A percentile compares a stretch with the other conserved stretches of the same genome.
Evolutionary conservation across 176 grass and related monocot genomes (phyloP).

Genomic region (Cenchrus americanus): DNA sequence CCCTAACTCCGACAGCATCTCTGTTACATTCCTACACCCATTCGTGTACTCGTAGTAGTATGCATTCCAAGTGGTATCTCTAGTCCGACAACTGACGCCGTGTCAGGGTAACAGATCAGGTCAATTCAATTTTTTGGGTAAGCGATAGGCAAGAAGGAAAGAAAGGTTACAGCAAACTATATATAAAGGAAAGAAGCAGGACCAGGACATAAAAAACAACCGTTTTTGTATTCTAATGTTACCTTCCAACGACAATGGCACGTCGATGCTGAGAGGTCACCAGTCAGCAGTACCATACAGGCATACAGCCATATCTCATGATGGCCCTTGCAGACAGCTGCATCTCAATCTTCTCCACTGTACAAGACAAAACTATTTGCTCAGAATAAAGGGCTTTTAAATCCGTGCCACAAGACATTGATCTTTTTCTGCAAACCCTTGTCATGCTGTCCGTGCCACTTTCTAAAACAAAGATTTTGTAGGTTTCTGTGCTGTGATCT

Average conservation of each 20-base stretch:
- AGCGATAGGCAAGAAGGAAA: not conserved
- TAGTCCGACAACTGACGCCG: not conserved
- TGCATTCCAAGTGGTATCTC: not conserved
- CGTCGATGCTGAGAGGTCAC: slow-evolving; percentile 19
- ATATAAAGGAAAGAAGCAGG: not conserved
- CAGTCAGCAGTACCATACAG: not conserved
- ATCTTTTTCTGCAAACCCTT: slow-evolving; percentile 1
- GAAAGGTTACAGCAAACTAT: not conserved
- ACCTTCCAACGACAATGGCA: slow-evolving; percentile 3
- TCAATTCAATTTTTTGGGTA: not conserved
- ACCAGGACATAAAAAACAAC: not conserved
- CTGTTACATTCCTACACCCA: not conserved
- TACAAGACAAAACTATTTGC: not conserved
- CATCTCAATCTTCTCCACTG: slow-evolving; percentile 3
- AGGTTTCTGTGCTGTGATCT: slow-evolving; percentile 7
- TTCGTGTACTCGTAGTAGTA: too few relatives aligned
- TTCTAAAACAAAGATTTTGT: not conserved
- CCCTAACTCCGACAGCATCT: not conserved
- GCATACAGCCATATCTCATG: not conserved
- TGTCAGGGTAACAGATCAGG: not conserved
- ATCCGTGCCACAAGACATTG: not conserved
- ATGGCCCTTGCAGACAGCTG: not conserved
- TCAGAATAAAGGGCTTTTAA: not conserved
- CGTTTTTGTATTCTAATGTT: not conserved
- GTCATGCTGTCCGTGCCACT: not conserved